Conservation (phyloP, 352 stramenopile genomes). For the Phytophthora constricta region DNA sequence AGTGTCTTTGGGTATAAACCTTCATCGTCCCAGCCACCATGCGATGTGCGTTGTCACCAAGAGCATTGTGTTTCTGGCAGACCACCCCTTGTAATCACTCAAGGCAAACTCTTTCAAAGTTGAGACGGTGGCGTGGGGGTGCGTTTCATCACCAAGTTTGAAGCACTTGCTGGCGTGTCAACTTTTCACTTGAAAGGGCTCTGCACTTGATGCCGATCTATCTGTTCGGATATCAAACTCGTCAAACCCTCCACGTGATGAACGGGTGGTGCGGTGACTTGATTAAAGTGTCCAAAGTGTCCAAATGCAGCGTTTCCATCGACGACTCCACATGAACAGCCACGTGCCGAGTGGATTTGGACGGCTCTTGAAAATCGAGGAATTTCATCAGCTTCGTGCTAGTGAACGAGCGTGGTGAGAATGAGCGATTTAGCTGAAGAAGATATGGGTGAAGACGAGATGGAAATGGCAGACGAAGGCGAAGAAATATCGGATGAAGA, state of each 20-base stretch:
- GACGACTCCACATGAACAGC: not conserved
- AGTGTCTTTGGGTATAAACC: not conserved
- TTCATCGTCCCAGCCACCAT: slow-evolving; percentile 11
- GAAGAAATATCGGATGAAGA: slow-evolving; percentile 7
- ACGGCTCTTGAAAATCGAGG: slow-evolving; percentile 5
- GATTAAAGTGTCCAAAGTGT: not conserved
- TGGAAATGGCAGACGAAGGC: slow-evolving; percentile 1
- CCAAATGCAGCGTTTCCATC: not conserved
- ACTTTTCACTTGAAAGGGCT: too few species aligned
- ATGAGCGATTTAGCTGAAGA: slow-evolving; percentile 8
- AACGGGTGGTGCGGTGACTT: too few species aligned
- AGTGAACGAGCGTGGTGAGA: not conserved
- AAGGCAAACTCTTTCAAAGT: not conserved
- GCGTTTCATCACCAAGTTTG: too few species aligned
- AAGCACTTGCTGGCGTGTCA: too few species aligned
- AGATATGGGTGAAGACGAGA: not conserved
- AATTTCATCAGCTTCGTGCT: too few species aligned
- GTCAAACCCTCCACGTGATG: too few species aligned
- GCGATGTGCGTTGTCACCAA: slow-evolving; percentile 14
- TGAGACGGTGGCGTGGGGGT: not conserved
- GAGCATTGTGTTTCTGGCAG: not conserved
- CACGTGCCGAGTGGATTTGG: not conserved
- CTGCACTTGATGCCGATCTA: too few species aligned
- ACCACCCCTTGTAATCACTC: not conserved
- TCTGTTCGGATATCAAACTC: too few species aligned